phyloP scores from a whole-genome alignment of 495 filamentous ascomycete species.

The Neurospora terricola region DNA sequence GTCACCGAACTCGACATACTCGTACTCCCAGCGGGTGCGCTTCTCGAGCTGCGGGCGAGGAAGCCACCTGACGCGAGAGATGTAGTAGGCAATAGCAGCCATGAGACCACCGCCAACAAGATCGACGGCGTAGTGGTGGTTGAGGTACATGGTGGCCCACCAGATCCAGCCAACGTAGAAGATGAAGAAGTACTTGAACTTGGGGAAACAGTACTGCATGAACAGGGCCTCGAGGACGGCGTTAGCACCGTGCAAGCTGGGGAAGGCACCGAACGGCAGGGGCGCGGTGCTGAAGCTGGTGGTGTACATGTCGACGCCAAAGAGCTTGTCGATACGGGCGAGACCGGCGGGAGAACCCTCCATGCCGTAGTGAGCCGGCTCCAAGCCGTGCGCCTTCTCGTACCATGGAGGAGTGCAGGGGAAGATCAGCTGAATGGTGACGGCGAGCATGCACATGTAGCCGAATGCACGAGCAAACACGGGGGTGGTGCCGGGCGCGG shows the following conservation, averaged over 20 bases:
- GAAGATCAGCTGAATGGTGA: constrained; percentile 76
- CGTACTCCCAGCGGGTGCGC: constrained; percentile 87
- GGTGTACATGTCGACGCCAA: constrained; percentile 87
- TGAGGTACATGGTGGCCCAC: constrained; percentile 98
- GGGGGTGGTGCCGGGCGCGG: constrained; percentile 72
- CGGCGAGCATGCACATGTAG: constrained; percentile 81
- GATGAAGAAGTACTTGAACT: constrained; percentile 62
- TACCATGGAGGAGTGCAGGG: constrained; percentile 96
- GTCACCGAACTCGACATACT: constrained; percentile 74
- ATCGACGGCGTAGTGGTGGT: constrained; percentile 93
- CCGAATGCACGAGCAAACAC: constrained; percentile 81
- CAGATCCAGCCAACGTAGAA: constrained; percentile 83
- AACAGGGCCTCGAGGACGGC: constrained; percentile 87
- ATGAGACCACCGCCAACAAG: constrained; percentile 76
- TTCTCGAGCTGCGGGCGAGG: constrained; percentile 75
- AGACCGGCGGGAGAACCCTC: constrained; percentile 78
- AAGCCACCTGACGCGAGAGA: constrained; percentile 68
- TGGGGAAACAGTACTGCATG: constrained; percentile 82
- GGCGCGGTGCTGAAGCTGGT: constrained; percentile 80
- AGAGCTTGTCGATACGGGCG: constrained; percentile 75
- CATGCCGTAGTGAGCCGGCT: constrained; percentile 84
- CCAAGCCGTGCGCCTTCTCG: constrained; percentile 76
- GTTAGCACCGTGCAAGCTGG: constrained; percentile 76
- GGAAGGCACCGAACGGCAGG: constrained; percentile 90
- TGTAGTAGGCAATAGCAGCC: constrained; percentile 69